Conservation (phyloP, 2,329 filamentous ascomycete species). For the Exophiala oligosperma region DNA sequence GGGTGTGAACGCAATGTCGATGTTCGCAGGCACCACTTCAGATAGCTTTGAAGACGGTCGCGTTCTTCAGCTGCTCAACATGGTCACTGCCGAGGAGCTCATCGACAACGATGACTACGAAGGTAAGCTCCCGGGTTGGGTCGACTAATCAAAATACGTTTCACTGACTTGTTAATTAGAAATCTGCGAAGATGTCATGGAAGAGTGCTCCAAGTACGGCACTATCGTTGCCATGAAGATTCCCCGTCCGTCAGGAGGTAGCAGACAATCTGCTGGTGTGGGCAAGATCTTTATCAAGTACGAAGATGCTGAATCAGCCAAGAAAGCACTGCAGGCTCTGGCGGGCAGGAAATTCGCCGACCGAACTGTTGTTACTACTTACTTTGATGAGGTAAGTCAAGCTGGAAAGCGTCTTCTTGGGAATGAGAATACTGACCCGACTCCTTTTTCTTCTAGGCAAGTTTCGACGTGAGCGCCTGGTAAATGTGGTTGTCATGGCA, state of each 20-base stretch:
- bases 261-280: slow-evolving; percentile 81
- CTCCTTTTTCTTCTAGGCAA: slow-evolving; percentile 61
- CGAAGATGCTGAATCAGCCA: slow-evolving; percentile 72
- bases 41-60: slow-evolving; percentile 75
- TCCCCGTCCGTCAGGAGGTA: slow-evolving; percentile 79
- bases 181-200: slow-evolving; percentile 91
- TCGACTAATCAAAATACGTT: neutral
- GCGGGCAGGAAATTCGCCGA: slow-evolving; percentile 96
- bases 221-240: slow-evolving; percentile 86
- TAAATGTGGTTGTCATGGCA: slow-evolving; percentile 45
- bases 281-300: slow-evolving; percentile 99
- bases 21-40: slow-evolving; percentile 88
- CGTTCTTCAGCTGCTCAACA: slow-evolving; percentile 92
- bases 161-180: slow-evolving; percentile 56
- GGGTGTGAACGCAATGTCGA: slow-evolving; percentile 95
- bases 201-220: slow-evolving; percentile 92
- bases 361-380: slow-evolving; percentile 92
- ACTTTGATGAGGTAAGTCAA: slow-evolving; percentile 77
- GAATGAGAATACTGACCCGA: slow-evolving; percentile 34
- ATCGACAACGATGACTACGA: slow-evolving; percentile 94
- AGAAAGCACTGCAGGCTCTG: slow-evolving; percentile 82
- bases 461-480: slow-evolving; percentile 91
- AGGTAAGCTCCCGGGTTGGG: slow-evolving; percentile 56
- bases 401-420: neutral
- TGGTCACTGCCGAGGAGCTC: slow-evolving; percentile 95